Base-by-base conservation (phyloP, 352 stramenopile species). In the Nothophytophthora sp. region DNA sequence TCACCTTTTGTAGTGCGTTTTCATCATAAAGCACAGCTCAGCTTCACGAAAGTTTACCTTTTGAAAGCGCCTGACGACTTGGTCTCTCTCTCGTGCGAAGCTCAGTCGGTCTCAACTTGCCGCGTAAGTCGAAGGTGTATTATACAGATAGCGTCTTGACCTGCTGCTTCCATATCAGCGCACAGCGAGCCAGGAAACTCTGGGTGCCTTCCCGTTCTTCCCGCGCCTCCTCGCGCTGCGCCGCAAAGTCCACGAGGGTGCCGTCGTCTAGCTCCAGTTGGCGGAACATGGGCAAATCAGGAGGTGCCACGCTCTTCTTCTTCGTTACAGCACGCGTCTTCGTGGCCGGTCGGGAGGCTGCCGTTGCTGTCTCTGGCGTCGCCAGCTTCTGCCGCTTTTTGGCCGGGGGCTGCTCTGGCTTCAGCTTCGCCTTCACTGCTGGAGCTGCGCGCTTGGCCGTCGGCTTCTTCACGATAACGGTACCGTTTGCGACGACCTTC, bases 81-180 rank as follows among this genome's bases (percentile, higher is more conserved):
- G n/a, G n/a, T n/a, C n/a, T n/a, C n/a, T n/a, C n/a, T n/a, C n/a
- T n/a, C n/a, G n/a, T n/a, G n/a, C n/a, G n/a, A n/a, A n/a, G n/a
- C n/a, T n/a, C n/a, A n/a, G n/a, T n/a, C n/a, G n/a, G n/a, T n/a
- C n/a, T n/a, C n/a, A n/a, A n/a, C n/a, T n/a, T n/a, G n/a, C n/a
- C n/a, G n/a, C n/a, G n/a, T n/a, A n/a, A n/a, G n/a, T n/a, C n/a
- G n/a, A n/a, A n/a, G n/a, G n/a, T n/a, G n/a, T 58, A 69, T 60
- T 64, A 27, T 58, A 73, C 63, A 55, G 50, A 50, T 45, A 67
- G 18, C 24, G 50, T 37, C 27, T 5, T 38, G 19, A 67, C 49
- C 39, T 73, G 64, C 19, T 67, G 45, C 50, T 73, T 73, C 64
- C 64, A 73, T 19, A 73, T 62, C 16, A 64, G 12, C 44, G 64